These are phyloP conservation scores for Rhizophagus prolifer DNA, from an alignment of 192 early-diverging fungal genomes.

Conservation along the genomic window DNA sequence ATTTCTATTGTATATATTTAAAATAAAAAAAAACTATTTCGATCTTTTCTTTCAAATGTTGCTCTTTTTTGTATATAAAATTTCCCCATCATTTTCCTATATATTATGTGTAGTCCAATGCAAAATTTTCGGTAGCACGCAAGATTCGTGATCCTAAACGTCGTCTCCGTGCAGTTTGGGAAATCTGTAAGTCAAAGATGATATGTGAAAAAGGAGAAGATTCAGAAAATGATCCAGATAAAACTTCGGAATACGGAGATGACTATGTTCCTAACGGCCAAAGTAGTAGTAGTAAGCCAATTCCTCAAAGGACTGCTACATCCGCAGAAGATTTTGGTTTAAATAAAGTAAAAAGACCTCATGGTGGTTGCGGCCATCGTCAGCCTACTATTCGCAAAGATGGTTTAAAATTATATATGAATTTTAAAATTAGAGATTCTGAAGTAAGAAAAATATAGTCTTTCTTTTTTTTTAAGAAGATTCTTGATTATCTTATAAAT, in stretches of 20 bases:
- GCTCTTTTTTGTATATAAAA: not conserved
- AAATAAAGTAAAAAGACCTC: constrained; percentile 57
- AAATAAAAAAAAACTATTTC: not conserved
- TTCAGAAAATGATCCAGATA: constrained; percentile 52
- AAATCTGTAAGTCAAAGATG: constrained; percentile 79
- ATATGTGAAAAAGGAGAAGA: constrained; percentile 79
- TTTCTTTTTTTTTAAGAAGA: not conserved
- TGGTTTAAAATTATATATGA: constrained; percentile 67
- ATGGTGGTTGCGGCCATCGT: constrained; percentile 83
- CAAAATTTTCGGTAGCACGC: constrained; percentile 63
- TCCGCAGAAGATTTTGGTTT: constrained; percentile 45
- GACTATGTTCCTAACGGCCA: not conserved
- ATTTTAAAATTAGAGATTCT: constrained; percentile 44
- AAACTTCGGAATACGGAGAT: not conserved
- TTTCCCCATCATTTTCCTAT: not conserved
- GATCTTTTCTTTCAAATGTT: not conserved
- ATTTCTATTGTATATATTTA: not conserved
- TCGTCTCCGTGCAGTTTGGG: constrained; percentile 85
- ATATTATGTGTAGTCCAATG: constrained; percentile 50
- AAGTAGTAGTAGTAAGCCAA: not conserved
- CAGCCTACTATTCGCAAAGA: constrained; percentile 84
- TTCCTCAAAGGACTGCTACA: constrained; percentile 4
- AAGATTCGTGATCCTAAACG: constrained; percentile 66
- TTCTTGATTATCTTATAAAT: not conserved
- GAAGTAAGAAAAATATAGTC: constrained; percentile 29